Evolutionary conservation across 1,284 basidiomycete species (phyloP).

Genomic region (Ganoderma sinense): DNA sequence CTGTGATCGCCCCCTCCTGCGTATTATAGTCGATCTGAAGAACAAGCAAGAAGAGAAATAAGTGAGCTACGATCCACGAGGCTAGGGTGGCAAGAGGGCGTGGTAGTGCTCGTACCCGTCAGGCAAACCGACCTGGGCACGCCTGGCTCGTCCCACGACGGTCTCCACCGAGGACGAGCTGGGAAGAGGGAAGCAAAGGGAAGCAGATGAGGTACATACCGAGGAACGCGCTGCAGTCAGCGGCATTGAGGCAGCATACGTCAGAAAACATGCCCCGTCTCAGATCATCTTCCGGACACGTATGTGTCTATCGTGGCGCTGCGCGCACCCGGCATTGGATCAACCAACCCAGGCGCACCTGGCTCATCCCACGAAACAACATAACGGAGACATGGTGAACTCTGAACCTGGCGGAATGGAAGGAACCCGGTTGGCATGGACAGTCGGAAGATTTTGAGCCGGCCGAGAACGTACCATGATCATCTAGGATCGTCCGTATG

Average conservation of each 20-base stretch:
- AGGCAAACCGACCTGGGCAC: too few species aligned
- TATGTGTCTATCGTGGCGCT: not conserved
- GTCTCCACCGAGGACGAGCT: too few species aligned
- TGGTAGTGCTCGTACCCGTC: not conserved
- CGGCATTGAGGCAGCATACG: too few species aligned
- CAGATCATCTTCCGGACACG: not conserved
- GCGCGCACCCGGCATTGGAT: not conserved
- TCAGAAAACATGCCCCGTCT: not conserved
- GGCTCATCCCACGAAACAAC: not conserved
- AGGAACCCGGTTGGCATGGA: not conserved
- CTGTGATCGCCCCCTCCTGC: too few species aligned
- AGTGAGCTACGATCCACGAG: too few species aligned
- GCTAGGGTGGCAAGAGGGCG: not conserved
- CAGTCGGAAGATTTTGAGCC: not conserved
- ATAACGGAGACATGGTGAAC: not conserved
- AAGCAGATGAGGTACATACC: not conserved
- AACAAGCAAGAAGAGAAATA: too few species aligned
- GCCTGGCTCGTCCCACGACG: not conserved
- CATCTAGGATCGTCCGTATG: too few species aligned
- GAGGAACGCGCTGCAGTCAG: not conserved
- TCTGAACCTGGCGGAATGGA: not conserved
- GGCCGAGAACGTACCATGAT: not conserved
- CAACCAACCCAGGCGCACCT: not conserved
- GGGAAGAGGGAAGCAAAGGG: not conserved
- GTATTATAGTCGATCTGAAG: too few species aligned